Evolutionary conservation across 2,329 filamentous ascomycete genomes (phyloP).

Genomic region (Fusarium metavorans): DNA sequence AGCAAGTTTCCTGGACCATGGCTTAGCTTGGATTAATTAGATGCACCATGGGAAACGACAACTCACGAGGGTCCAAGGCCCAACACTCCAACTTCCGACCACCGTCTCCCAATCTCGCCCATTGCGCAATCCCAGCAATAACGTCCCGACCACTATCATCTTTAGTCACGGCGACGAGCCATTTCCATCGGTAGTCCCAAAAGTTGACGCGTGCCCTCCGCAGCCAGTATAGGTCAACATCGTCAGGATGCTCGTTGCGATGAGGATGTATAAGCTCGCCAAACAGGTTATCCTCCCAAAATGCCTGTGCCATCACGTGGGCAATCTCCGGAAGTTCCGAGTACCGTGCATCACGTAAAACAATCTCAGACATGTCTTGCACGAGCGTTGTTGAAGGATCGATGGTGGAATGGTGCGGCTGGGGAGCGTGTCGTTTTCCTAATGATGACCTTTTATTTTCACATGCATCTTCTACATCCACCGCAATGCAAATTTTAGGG

Average conservation of each 20-base stretch:
- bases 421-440: not conserved
- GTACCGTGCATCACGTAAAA: constrained; percentile 29
- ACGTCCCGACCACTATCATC: constrained; percentile 23
- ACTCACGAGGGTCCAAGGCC: constrained; percentile 33
- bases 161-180: constrained; percentile 43
- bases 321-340: constrained; percentile 47
- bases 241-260: constrained; percentile 46
- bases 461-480: not conserved
- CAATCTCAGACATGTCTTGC: constrained; percentile 25
- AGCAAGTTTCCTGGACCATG: constrained; percentile 26
- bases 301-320: constrained; percentile 47
- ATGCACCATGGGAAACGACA: not conserved
- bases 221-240: constrained; percentile 49
- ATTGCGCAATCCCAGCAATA: constrained; percentile 33
- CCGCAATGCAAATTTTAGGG: constrained; percentile 5
- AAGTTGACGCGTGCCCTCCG: constrained; percentile 43
- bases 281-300: constrained; percentile 50
- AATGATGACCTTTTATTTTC: not conserved
- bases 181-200: constrained; percentile 45
- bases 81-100: constrained; percentile 22
- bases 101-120: constrained; percentile 34
- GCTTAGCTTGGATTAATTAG: not conserved
- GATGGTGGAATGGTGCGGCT: not conserved
- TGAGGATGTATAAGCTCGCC: constrained; percentile 51
- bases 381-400: not conserved